phyloP scores from a whole-genome alignment of 225 moss, liverwort and hornwort genomes.

The Marchantia paleacea region DNA sequence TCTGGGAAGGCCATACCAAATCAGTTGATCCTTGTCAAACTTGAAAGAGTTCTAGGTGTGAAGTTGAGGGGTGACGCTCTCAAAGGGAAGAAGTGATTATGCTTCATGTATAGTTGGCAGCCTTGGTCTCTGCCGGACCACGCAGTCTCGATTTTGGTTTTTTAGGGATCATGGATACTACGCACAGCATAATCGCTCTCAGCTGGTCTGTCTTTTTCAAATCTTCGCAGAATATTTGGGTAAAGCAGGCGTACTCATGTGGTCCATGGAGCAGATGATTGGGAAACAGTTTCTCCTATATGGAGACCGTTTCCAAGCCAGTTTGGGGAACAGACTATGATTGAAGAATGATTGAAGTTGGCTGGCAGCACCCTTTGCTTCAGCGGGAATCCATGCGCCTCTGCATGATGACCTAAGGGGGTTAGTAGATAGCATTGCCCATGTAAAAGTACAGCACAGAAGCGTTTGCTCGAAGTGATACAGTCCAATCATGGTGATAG shows the following conservation, averaged over 20 bases:
- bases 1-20: slow-evolving; percentile 80
- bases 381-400: not conserved
- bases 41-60: slow-evolving; percentile 75
- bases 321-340: too few relatives aligned
- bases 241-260: not conserved
- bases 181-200: not conserved
- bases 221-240: not conserved
- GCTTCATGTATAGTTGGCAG: slow-evolving; percentile 29
- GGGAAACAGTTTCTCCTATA: not conserved
- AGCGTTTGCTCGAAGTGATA: not conserved
- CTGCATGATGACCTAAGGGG: not conserved
- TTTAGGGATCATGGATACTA: not conserved
- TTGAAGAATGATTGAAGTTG: too few relatives aligned
- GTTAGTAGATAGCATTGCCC: slow-evolving; percentile 4
- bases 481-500: not conserved
- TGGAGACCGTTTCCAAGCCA: too few relatives aligned
- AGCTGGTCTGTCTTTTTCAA: not conserved
- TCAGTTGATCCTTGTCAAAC: slow-evolving; percentile 68
- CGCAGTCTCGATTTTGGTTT: not conserved
- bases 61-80: slow-evolving; percentile 65
- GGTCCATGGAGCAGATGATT: not conserved
- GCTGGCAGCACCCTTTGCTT: not conserved
- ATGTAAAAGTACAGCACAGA: not conserved
- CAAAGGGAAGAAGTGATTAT: slow-evolving; percentile 35
- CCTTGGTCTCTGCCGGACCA: slow-evolving; percentile 6